Evolutionary conservation across 2,329 filamentous ascomycete genomes (phyloP).

Genomic region (Aschersonia sp.): DNA sequence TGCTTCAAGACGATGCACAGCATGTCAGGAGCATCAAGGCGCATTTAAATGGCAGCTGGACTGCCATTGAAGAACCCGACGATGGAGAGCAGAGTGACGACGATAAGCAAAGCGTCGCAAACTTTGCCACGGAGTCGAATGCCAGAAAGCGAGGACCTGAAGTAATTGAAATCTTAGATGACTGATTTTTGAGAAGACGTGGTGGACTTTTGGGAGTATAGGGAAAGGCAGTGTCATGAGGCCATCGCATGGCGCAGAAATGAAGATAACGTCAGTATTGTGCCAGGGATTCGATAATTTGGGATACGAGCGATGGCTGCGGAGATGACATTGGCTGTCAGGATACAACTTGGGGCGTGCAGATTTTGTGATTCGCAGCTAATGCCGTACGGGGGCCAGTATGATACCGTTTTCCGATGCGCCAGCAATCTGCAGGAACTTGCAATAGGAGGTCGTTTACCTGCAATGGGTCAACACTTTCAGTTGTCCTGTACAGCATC

Average conservation of each 20-base stretch:
- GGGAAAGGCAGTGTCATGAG: too few relatives aligned
- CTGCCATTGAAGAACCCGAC: slow-evolving; percentile 14
- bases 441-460: too few relatives aligned
- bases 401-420: too few relatives aligned
- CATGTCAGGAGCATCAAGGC: slow-evolving; percentile 17
- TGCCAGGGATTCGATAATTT: not conserved
- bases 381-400: too few relatives aligned
- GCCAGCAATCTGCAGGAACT: too few relatives aligned
- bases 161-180: slow-evolving; percentile 15
- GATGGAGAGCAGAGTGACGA: slow-evolving; percentile 10
- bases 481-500: too few relatives aligned
- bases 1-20: slow-evolving; percentile 19
- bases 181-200: slow-evolving; percentile 1
- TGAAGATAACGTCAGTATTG: not conserved
- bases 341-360: too few relatives aligned
- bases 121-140: not conserved
- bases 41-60: slow-evolving; percentile 18
- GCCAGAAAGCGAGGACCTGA: not conserved
- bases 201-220: too few relatives aligned
- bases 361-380: too few relatives aligned
- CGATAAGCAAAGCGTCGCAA: not conserved
- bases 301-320: too few relatives aligned
- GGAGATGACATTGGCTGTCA: too few relatives aligned
- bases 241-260: not conserved
- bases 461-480: too few relatives aligned